These are phyloP conservation scores for Dothiorella sarmentorum DNA, from an alignment of 2,329 filamentous ascomycete genomes.

Conservation along the genomic window DNA sequence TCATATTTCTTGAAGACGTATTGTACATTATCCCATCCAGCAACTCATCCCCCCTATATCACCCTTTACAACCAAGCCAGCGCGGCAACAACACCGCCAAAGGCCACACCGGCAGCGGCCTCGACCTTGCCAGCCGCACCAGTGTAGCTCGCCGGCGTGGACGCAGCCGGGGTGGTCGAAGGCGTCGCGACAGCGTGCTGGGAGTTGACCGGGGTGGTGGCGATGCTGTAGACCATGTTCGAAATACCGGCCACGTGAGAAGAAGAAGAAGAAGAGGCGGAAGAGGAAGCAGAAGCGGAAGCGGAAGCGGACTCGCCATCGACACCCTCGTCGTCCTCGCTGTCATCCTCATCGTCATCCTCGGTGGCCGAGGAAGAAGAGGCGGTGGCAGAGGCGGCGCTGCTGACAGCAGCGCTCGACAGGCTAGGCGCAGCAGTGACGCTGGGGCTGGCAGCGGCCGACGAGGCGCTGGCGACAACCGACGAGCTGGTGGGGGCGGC, in stretches of 20 bases:
- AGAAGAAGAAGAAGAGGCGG: background rate
- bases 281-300: background rate
- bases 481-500: slow-evolving; percentile 1
- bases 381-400: slow-evolving; percentile 14
- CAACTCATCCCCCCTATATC: background rate
- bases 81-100: slow-evolving; percentile 21
- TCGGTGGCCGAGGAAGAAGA: slow-evolving; percentile 3
- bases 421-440: slow-evolving; percentile 11
- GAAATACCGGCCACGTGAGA: background rate
- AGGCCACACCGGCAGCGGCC: slow-evolving; percentile 12
- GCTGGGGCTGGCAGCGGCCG: slow-evolving; percentile 8
- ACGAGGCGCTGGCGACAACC: slow-evolving; percentile 9
- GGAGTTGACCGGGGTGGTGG: background rate
- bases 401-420: slow-evolving; percentile 11
- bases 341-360: background rate
- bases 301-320: background rate
- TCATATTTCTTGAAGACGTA: background rate
- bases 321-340: background rate
- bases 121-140: slow-evolving; percentile 22
- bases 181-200: background rate
- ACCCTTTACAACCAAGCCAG: slow-evolving; percentile 23
- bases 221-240: background rate
- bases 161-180: background rate
- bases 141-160: slow-evolving; percentile 15
- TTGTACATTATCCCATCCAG: background rate